phyloP scores from a whole-genome alignment of 2,329 filamentous ascomycete species.

The Tolypocladium tropicale region DNA sequence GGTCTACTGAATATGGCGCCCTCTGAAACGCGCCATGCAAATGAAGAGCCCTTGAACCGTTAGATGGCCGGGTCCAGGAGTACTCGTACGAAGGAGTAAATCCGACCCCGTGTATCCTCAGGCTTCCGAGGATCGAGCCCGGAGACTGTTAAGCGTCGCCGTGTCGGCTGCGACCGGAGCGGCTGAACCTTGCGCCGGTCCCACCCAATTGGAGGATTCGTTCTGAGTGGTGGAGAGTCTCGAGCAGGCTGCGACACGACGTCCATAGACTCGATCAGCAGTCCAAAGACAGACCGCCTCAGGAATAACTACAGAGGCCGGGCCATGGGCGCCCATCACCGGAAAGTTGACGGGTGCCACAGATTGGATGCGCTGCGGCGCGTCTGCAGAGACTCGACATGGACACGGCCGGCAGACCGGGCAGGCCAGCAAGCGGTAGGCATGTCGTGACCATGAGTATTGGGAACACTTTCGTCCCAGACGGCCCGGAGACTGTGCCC shows the following conservation, averaged over 20 bases:
- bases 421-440: not conserved
- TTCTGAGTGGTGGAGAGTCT: no score
- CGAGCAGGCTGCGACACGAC: not conserved
- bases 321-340: not conserved
- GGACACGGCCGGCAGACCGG: not conserved
- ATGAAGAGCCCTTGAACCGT: no score
- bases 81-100: no score
- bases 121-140: no score
- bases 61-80: no score
- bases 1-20: no score
- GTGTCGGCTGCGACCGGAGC: not conserved
- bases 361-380: not conserved
- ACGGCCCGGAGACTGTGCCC: not conserved
- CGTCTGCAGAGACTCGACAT: not conserved
- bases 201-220: not conserved
- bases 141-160: no score
- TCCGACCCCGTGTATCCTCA: no score
- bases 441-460: not conserved
- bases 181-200: conserved; percentile 1
- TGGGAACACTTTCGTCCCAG: not conserved
- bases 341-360: not conserved
- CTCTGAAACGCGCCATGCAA: no score
- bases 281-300: not conserved
- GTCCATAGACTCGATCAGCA: not conserved
- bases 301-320: not conserved